Evolutionary conservation across 2,329 filamentous ascomycete genomes (phyloP).

Genomic region (Fusarium veterinarium): DNA sequence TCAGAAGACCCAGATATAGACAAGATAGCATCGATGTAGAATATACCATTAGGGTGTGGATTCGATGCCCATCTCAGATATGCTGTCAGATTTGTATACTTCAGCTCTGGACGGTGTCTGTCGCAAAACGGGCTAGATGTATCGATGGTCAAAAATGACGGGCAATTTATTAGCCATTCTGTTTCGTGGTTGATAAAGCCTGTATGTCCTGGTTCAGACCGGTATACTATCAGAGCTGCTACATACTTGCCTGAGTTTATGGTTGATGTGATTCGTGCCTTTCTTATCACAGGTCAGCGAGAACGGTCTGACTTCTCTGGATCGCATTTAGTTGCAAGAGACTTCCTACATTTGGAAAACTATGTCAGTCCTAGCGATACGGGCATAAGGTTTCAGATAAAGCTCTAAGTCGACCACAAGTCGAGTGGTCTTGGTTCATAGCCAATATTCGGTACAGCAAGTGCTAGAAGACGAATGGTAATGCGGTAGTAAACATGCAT

Average conservation of each 20-base stretch:
- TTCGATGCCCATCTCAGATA: not conserved
- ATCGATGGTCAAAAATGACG: not conserved
- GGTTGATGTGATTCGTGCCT: not conserved
- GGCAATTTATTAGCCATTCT: not conserved
- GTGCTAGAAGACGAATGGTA: too few relatives aligned
- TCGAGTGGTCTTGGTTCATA: not conserved
- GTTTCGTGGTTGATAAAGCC: not conserved
- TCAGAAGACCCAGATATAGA: not conserved
- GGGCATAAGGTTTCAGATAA: not conserved
- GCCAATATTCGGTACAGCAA: not conserved
- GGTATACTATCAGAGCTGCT: not conserved
- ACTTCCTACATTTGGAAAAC: accelerated
- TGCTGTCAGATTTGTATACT: not conserved
- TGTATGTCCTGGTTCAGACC: not conserved
- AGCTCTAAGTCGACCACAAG: not conserved
- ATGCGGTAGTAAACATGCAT: too few relatives aligned
- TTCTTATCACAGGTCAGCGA: accelerated
- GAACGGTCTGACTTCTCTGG: accelerated
- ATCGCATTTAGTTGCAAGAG: not conserved
- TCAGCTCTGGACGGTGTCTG: accelerated
- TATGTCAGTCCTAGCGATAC: not conserved
- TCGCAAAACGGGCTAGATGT: accelerated
- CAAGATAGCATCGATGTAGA: accelerated
- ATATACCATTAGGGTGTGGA: accelerated
- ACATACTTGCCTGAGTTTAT: too few relatives aligned